Base-by-base conservation (phyloP, 2,329 filamentous ascomycete species). In the Rhynchosporium agropyri region DNA sequence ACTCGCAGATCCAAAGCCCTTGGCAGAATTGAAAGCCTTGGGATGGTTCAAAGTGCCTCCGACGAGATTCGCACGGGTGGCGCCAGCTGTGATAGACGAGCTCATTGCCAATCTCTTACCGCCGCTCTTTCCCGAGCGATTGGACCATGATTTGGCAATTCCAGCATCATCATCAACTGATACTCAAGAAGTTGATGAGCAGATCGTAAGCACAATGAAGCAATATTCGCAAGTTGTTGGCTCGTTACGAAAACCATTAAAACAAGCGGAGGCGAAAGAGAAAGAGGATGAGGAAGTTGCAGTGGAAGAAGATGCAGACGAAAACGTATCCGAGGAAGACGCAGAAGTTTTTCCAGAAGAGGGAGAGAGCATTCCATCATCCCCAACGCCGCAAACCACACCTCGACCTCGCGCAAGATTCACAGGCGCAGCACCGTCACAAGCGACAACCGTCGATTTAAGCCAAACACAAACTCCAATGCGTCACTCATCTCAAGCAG, bases 101-200 rank as follows among this genome's bases (percentile, higher is more conserved):
- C 74, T 88, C 12, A 78, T 87, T 50, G 83, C 80, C 58, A 88
- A 88, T 63, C 71, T 89, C 40, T 77, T 81, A 15, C 79, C 79
- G 46, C 80, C 82, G 4, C 71, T 86, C 0, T 80, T 86, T 61
- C 76, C 74, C 63, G 42, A 45, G 3, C 51, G 55, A 20, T 28
- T 36, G 4, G 53, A 49, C 28, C 29, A 13, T 40, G 58, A 36
- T 7, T n/a, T 20, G n/a, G n/a, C 38, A 10, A 29, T 31, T 13
- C 66, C 64, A 15, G 13, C 48, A 6, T 68, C 69, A 13, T 71
- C 70, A 12, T 63, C 62, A n/a, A 71, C 69, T 0, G 70, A 74
- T 58, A 71, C 71, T 0, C 69, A 75, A 62, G 70, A 74, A 54
- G 68, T 69, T 15, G 67, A 64, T 51, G 67, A 67, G 33, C 72